phyloP scores from a whole-genome alignment of 1,284 basidiomycete species.

The Mycena sp. region DNA sequence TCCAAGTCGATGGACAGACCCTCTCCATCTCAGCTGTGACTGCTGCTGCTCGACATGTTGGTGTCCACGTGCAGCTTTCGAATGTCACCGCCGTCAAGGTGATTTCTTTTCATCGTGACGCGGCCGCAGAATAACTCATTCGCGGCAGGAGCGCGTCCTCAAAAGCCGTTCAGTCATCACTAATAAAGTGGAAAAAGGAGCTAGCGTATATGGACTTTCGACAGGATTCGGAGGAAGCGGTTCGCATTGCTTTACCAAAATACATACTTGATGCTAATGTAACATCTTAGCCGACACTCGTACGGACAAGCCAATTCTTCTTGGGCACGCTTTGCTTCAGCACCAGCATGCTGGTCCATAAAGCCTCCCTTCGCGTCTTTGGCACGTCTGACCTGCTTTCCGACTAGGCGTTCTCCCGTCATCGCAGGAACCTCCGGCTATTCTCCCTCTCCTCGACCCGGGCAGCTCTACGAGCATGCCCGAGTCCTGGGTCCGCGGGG shows the following conservation, averaged over 20 bases:
- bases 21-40: slow-evolving; percentile 80
- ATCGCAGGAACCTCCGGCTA: slow-evolving; percentile 60
- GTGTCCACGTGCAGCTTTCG: slow-evolving; percentile 63
- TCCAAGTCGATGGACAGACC: slow-evolving; percentile 76
- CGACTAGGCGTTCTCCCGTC: slow-evolving; percentile 72
- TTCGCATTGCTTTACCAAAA: slow-evolving; percentile 23
- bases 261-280: not conserved
- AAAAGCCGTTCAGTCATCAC: slow-evolving; percentile 72
- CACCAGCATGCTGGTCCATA: slow-evolving; percentile 65
- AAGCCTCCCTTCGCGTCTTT: not conserved
- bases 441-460: slow-evolving; percentile 58
- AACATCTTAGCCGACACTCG: slow-evolving; percentile 62
- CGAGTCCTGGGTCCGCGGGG: slow-evolving; percentile 87
- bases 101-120: not conserved
- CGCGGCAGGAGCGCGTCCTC: slow-evolving; percentile 56
- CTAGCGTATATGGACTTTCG: slow-evolving; percentile 63
- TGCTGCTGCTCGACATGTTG: slow-evolving; percentile 69
- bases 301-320: slow-evolving; percentile 66
- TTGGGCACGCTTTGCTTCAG: slow-evolving; percentile 82
- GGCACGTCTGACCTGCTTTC: not conserved
- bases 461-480: slow-evolving; percentile 74
- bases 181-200: slow-evolving; percentile 71
- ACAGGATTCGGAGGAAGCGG: slow-evolving; percentile 74
- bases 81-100: slow-evolving; percentile 54
- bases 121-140: not conserved